Evolutionary conservation across 495 filamentous ascomycete genomes (phyloP).

Genomic region (Neurospora discreta): DNA sequence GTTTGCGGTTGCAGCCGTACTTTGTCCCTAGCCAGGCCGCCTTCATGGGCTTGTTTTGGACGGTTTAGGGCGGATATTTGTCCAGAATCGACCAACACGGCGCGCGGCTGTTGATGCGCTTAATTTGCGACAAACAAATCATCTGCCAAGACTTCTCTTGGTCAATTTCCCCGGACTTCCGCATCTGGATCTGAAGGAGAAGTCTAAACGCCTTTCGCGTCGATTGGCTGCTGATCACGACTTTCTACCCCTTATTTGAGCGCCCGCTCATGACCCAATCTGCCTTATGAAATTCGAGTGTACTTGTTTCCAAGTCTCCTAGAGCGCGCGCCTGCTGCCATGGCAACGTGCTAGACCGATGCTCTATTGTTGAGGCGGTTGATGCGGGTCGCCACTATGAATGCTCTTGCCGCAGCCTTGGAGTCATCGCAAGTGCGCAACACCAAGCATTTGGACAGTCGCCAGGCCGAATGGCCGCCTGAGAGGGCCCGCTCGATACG

Average conservation of each 20-base stretch:
- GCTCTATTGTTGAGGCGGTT: neutral
- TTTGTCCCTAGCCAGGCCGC: neutral
- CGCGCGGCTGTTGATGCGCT: constrained; percentile 23
- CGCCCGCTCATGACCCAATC: neutral
- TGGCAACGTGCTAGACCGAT: neutral
- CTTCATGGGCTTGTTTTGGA: neutral
- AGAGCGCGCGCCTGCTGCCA: constrained; percentile 23
- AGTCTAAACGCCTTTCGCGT: neutral
- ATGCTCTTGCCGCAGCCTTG: neutral
- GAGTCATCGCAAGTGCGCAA: neutral
- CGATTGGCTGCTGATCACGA: constrained; percentile 13
- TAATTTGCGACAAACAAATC: constrained; percentile 4
- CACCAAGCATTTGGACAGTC: neutral
- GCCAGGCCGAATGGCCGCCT: neutral
- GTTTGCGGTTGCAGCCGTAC: constrained; percentile 3
- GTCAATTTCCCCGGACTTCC: constrained; percentile 5
- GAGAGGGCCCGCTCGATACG: neutral
- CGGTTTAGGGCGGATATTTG: neutral
- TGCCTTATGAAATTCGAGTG: neutral
- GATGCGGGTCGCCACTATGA: neutral
- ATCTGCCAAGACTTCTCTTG: constrained; percentile 10
- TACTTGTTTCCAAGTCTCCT: neutral
- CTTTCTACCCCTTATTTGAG: neutral
- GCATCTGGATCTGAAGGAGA: neutral
- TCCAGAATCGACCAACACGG: constrained; percentile 4